Base-by-base conservation (phyloP, 2,329 filamentous ascomycete species). In the Trichoderma sp. region DNA sequence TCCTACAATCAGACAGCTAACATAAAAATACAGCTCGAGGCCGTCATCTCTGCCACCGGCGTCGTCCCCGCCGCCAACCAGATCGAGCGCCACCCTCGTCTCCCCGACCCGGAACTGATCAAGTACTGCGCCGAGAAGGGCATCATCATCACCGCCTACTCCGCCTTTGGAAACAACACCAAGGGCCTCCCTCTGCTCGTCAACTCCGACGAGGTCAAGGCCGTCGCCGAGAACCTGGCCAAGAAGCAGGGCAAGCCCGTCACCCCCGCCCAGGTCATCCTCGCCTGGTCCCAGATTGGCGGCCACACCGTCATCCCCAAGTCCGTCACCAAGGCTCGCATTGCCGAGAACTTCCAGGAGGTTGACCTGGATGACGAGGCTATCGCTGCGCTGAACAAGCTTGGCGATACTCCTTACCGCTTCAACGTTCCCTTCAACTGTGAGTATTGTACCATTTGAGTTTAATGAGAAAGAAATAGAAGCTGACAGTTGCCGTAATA, bases 231-330 rank as follows among this genome's bases (percentile, higher is more conserved):
- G 75, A 82, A 81, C 71, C 77, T 83, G 63, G 75, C 77, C 72
- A 71, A 75, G 66, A 73, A 75, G 68, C 78, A 79, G 75, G 79
- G 79, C 74, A 80, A 79, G 82, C 76, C 75, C 59, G 81, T 83
- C 72, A 84, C 82, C 13, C 78, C 81, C 17, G 83, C 83, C 58
- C 83, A 85, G 76, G 82, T 84, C 73, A 77, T 85, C 85, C 80
- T 89, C 82, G 78, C 90, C 84, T 90, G 89, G 88, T 80, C 83
- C 83, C 79, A 86, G 82, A 76, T 85, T 58, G 81, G 88, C 75
- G 90, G 89, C 69, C 90, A 90, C 81, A 88, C 85, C 75, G 92
- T 94, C 75, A 93, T 94, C 76, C 92, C 92, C 77, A 94, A 94
- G 85, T 91, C 87, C 23, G 91, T 93, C 74, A 93, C 87, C 71